Percentiles rank a stretch among this genome's conserved stretches.
Evolutionary conservation across 345 rosid genomes (phyloP).

Genomic region (Adansonia digitata): DNA sequence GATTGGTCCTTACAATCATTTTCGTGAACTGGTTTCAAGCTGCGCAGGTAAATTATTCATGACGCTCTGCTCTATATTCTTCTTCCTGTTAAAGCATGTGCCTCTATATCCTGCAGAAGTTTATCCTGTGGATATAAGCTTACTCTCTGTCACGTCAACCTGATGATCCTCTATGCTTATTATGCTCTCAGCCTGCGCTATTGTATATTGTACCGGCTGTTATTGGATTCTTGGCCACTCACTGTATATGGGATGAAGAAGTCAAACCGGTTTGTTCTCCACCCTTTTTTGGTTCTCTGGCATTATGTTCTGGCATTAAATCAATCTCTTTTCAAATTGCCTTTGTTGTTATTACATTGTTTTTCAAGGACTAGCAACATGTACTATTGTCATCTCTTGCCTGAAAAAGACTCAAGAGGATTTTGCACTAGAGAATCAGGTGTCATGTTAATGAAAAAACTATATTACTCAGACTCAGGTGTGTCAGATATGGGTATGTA

Average conservation of each 20-base stretch:
- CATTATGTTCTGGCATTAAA: not conserved
- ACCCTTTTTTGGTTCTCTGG: not conserved
- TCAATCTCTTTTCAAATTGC: not conserved
- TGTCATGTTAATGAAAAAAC: not conserved
- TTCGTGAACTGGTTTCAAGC: constrained; percentile 99
- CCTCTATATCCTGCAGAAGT: not conserved
- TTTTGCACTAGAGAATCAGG: no score
- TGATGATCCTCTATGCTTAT: not conserved
- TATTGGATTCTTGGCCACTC: constrained; percentile 86
- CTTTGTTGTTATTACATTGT: not conserved
- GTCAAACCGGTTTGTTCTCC: constrained; percentile 72
- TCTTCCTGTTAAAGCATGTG: not conserved
- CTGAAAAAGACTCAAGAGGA: no score
- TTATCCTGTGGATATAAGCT: not conserved
- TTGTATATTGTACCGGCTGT: constrained; percentile 91
- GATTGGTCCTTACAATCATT: constrained; percentile 74
- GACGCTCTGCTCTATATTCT: not conserved
- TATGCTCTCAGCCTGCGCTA: constrained; percentile 76
- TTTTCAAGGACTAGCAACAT: not conserved
- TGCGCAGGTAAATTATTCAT: constrained; percentile 61
- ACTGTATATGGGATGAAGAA: constrained; percentile 88
- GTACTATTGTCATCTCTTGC: no score
- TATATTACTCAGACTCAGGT: no score
- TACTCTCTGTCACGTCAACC: not conserved
- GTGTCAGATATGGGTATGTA: no score